Conservation (phyloP, 352 stramenopile species). For the Blastocystis sp. region DNA sequence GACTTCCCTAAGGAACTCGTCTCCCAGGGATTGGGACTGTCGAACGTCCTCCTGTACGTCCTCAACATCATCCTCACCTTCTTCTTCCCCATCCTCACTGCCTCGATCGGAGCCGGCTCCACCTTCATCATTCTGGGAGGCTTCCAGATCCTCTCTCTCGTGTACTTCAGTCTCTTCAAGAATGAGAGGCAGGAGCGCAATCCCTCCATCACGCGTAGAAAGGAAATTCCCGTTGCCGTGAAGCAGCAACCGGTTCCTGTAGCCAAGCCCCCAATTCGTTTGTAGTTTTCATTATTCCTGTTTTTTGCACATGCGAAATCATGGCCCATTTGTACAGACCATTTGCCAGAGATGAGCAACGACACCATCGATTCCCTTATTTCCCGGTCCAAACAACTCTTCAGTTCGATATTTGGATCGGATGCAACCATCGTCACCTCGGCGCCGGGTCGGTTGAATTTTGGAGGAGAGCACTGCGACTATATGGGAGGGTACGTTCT, state of each 20-base stretch:
- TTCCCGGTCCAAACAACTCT: conserved; percentile 1
- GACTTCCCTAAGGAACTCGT: conserved; percentile 63
- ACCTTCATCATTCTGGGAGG: conserved; percentile 64
- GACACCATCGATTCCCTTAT: not conserved
- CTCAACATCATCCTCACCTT: conserved; percentile 55
- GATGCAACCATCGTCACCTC: conserved; percentile 47
- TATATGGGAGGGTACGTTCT: conserved; percentile 63
- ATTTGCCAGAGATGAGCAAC: not conserved
- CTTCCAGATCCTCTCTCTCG: conserved; percentile 60
- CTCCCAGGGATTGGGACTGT: conserved; percentile 27
- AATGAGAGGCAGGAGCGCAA: not conserved
- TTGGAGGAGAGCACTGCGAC: conserved; percentile 64
- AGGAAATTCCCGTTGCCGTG: not conserved
- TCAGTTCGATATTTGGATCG: conserved; percentile 13
- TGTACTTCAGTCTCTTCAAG: conserved; percentile 60
- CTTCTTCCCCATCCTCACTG: conserved; percentile 62
- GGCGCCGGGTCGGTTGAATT: conserved; percentile 46
- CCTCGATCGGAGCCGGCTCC: conserved; percentile 1
- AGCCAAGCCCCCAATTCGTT: no score
- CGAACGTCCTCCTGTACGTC: conserved; percentile 58
- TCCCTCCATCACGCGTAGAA: not conserved
- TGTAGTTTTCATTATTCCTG: no score
- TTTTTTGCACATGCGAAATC: no score
- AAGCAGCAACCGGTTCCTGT: no score
- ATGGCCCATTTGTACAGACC: no score